Base-by-base conservation (phyloP, 257 asterid genomes). In the Capsicum chinense region DNA sequence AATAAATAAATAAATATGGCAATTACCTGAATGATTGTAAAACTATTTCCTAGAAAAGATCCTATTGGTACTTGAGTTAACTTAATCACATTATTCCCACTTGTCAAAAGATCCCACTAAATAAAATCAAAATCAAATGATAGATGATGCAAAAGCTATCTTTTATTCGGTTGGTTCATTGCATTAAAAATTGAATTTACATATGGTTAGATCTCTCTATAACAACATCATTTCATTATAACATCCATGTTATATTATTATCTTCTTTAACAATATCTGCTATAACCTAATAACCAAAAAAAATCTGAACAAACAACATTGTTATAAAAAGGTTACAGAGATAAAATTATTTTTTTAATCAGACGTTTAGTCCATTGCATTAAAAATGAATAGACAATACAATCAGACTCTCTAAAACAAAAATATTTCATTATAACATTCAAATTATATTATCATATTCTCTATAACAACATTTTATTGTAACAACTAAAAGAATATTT, bases 21-120 rank as follows among this genome's bases (percentile, higher is more conserved):
- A 39, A 47, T 5, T 86, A 94, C 98, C 97, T 92, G 96, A 79
- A 94, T 80, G 37, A 93, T 74, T 59, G 97, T 87, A 85, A 94
- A 78, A 59, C 86, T 80, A 12, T 92, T 94, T 80, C 91, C 94
- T 42, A 90, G 88, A 86, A 88, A 86, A 10, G 68, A 44, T 21
- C 97, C 97, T 2, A 97, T 90, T 35, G 93, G 63, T 86, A 95
- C 83, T 80, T 78, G 91, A 14, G 95, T 95, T 26, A 91, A 88
- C 60, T 89, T 85, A 80, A 35, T 79, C 63, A 87, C 86, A 7
- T 90, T 88, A 80, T 84, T 87, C 48, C 91, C 95, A 83, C 85
- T 52, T 12, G 91, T 88, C 56, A 92, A 71, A 47, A 88, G 89
- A 82, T 95, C 98, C 98, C 98, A 95, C 97, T 95, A 87, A 4